phyloP scores from a whole-genome alignment of 495 filamentous ascomycete genomes.

The Beverwykella pulmonaria region DNA sequence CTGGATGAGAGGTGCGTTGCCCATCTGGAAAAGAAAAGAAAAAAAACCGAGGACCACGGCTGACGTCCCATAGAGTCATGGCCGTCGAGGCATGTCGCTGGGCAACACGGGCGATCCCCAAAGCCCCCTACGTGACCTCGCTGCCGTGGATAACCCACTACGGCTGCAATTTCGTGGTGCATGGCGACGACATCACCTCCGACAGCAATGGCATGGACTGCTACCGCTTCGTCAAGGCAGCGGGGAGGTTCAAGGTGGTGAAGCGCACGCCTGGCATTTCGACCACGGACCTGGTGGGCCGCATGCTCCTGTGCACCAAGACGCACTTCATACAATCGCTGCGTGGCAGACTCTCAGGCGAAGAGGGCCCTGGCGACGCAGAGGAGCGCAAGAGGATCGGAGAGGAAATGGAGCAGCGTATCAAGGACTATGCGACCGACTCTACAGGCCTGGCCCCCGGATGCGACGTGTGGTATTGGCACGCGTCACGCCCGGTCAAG shows the following conservation, averaged over 20 bases:
- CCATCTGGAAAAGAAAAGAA: background rate
- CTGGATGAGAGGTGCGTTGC: conserved; percentile 72
- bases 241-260: conserved; percentile 88
- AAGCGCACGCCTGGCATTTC: conserved; percentile 96
- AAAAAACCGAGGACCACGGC: background rate
- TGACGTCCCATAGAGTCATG: conserved; percentile 55
- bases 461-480: conserved; percentile 79
- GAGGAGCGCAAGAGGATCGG: conserved; percentile 66
- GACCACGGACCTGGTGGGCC: conserved; percentile 93
- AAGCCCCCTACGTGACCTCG: conserved; percentile 93
- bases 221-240: conserved; percentile 93
- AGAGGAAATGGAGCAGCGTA: conserved; percentile 66
- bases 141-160: conserved; percentile 93
- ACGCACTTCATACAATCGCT: conserved; percentile 84
- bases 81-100: conserved; percentile 95
- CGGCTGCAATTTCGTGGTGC: conserved; percentile 88
- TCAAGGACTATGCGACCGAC: conserved; percentile 84
- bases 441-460: conserved; percentile 71
- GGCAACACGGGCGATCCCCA: conserved; percentile 77
- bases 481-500: conserved; percentile 57
- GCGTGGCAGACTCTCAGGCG: conserved; percentile 63
- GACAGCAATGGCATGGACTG: conserved; percentile 87
- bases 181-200: conserved; percentile 89
- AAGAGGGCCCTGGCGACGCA: conserved; percentile 69
- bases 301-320: conserved; percentile 92